Percentiles rank a stretch among this genome's conserved stretches.
Evolutionary conservation across 768 basidiomycete genomes (phyloP).

Genomic region (Naganishia antarctica): DNA sequence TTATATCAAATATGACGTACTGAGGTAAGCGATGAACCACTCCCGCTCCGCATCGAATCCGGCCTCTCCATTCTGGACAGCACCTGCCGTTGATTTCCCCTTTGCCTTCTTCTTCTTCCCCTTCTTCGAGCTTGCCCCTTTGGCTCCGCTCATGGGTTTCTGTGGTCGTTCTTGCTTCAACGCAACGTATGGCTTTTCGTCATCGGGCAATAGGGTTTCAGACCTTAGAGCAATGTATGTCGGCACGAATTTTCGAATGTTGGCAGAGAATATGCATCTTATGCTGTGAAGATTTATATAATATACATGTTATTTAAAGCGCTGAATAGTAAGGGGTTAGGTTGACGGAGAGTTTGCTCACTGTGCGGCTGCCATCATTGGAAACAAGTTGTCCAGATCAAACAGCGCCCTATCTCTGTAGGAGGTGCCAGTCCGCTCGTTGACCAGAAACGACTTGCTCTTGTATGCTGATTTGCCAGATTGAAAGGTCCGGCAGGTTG

Average conservation of each 20-base stretch:
- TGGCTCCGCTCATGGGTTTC: conserved; percentile 47
- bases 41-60: conserved; percentile 40
- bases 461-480: conserved; percentile 15
- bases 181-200: conserved; percentile 35
- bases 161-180: conserved; percentile 49
- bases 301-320: conserved; percentile 54
- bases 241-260: conserved; percentile 62
- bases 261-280: conserved; percentile 50
- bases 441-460: conserved; percentile 18
- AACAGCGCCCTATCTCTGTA: conserved; percentile 51
- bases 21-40: conserved; percentile 54
- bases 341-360: conserved; percentile 16
- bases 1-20: too few species aligned
- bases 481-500: conserved; percentile 5
- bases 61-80: not conserved
- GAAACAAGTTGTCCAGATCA: conserved; percentile 56
- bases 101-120: conserved; percentile 52
- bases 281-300: conserved; percentile 63
- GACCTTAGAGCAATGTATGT: conserved; percentile 57
- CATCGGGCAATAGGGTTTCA: conserved; percentile 39
- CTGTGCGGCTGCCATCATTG: conserved; percentile 29
- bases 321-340: conserved; percentile 37
- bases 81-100: conserved; percentile 10
- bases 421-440: conserved; percentile 38
- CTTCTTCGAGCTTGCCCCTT: conserved; percentile 35